Evolutionary conservation across 768 basidiomycete genomes (phyloP).

Genomic region (Mrakia gelida): DNA sequence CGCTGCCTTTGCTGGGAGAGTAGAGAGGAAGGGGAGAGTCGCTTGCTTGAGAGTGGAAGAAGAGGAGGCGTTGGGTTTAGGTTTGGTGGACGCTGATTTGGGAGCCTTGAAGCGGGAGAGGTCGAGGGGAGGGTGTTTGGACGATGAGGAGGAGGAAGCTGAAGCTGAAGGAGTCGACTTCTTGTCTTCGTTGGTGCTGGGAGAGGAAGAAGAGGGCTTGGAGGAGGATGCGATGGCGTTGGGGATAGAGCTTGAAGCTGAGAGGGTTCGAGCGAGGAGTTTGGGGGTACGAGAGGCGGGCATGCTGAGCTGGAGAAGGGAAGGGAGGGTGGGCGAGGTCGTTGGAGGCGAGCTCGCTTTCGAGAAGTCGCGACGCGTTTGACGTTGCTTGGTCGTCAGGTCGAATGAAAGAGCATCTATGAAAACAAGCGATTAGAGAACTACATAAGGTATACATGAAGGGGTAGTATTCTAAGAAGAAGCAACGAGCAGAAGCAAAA

Average conservation of each 20-base stretch:
- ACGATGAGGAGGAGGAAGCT: background rate
- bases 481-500: too few relatives aligned
- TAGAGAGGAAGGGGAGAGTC: constrained; percentile 13
- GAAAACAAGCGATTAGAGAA: too few relatives aligned
- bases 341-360: background rate
- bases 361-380: too few relatives aligned
- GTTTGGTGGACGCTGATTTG: background rate
- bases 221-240: constrained; percentile 1
- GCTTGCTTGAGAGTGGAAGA: constrained; percentile 15
- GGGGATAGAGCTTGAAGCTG: background rate
- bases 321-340: background rate
- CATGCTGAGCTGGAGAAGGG: background rate
- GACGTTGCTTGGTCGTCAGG: too few relatives aligned
- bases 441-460: too few relatives aligned
- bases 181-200: too few relatives aligned
- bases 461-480: too few relatives aligned
- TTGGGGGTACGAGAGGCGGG: background rate
- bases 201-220: background rate
- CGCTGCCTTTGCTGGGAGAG: background rate
- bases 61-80: background rate
- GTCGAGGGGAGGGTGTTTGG: background rate
- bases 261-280: background rate
- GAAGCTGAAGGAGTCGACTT: too few relatives aligned
- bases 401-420: too few relatives aligned
- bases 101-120: background rate